Percentiles rank a stretch among this genome's conserved stretches.
Evolutionary conservation across 352 stramenopile species (phyloP).

Genomic region (Thalassiosira hispida): DNA sequence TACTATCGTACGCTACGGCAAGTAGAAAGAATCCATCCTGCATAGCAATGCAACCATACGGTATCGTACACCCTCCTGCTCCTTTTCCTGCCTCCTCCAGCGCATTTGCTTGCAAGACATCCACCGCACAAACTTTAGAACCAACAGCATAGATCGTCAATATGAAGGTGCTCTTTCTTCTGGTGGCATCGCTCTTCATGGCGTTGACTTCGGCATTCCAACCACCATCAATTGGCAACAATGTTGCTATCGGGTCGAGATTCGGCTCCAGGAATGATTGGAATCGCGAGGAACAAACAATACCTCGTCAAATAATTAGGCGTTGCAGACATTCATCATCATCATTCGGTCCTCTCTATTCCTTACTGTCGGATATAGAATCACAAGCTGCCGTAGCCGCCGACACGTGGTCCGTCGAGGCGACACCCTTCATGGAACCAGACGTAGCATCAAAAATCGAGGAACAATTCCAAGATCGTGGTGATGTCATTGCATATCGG

Average conservation of each 20-base stretch:
- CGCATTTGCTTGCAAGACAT: too few relatives aligned
- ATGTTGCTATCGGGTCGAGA: not conserved
- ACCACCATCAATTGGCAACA: not conserved
- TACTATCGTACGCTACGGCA: too few relatives aligned
- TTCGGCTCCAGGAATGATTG: not conserved
- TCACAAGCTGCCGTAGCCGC: constrained; percentile 23
- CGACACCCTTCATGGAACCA: constrained; percentile 48
- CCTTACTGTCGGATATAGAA: constrained; percentile 35
- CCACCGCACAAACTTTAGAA: too few relatives aligned
- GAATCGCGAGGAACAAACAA: not conserved
- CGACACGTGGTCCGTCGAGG: constrained; percentile 51
- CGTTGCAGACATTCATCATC: not conserved
- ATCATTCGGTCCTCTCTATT: not conserved
- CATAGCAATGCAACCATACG: too few relatives aligned
- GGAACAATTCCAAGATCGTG: constrained; percentile 41
- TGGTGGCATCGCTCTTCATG: not conserved
- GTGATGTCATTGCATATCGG: constrained; percentile 30
- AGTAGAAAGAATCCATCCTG: too few relatives aligned
- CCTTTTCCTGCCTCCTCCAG: too few relatives aligned
- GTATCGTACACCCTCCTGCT: too few relatives aligned
- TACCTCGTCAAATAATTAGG: not conserved
- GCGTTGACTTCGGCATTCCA: not conserved
- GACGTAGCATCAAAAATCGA: constrained; percentile 34
- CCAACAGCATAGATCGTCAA: too few relatives aligned
- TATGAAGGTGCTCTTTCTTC: too few relatives aligned